Evolutionary conservation across 2,329 filamentous ascomycete genomes (phyloP).

Genomic region (Penicillium polonicum): DNA sequence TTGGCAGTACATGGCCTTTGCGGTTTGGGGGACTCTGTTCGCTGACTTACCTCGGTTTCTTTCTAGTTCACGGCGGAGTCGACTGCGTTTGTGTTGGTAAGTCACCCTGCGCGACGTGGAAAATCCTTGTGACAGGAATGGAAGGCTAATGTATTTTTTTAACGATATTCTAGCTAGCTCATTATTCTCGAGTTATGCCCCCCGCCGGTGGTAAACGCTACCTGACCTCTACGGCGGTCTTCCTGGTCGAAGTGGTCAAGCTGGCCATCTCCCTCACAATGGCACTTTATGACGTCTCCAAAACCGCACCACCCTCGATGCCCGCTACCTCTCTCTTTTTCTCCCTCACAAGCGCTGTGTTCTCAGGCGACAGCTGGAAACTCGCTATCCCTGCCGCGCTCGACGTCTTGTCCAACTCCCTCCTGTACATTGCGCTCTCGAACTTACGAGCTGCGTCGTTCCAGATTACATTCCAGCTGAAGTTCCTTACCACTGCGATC

Average conservation of each 20-base stretch:
- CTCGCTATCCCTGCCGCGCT: constrained; percentile 82
- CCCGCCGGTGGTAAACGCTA: constrained; percentile 78
- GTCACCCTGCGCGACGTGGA: constrained; percentile 10
- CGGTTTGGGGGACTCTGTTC: background rate
- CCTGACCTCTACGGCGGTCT: constrained; percentile 88
- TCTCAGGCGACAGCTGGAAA: constrained; percentile 92
- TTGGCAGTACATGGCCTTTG: background rate
- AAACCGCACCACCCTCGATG: constrained; percentile 72
- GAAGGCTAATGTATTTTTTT: constrained; percentile 12
- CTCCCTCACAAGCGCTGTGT: constrained; percentile 76
- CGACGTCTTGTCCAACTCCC: constrained; percentile 88
- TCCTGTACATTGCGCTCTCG: constrained; percentile 88
- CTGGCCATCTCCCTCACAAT: constrained; percentile 81
- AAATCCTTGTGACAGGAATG: background rate
- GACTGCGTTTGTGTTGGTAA: constrained; percentile 46
- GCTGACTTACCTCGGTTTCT: constrained; percentile 12
- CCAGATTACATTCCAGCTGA: constrained; percentile 89
- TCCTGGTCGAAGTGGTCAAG: constrained; percentile 91
- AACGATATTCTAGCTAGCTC: constrained; percentile 65
- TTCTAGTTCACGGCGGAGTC: constrained; percentile 45
- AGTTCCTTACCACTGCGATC: constrained; percentile 86
- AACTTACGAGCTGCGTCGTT: constrained; percentile 92
- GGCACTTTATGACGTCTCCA: constrained; percentile 82
- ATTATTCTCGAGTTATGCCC: constrained; percentile 95
- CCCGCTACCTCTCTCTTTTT: constrained; percentile 77